Percentiles rank a stretch among this genome's conserved stretches.
Conservation (phyloP, 179 eudicot genomes). For the Beta lomatogona region DNA sequence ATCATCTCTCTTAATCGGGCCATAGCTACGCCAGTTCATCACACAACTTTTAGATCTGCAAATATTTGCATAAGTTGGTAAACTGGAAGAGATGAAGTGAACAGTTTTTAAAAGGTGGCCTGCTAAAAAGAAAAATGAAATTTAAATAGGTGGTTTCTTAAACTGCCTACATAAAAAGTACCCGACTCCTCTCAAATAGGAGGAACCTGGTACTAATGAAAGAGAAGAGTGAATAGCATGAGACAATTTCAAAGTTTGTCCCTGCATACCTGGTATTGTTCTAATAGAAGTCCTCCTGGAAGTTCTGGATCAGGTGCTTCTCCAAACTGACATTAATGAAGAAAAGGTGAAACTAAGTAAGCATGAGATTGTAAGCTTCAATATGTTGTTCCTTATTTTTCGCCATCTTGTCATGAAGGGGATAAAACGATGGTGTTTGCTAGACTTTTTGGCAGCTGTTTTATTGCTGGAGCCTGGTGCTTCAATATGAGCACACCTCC, state of each 20-base stretch:
- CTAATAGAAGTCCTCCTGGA: constrained; percentile 83
- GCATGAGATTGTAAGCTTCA: neutral
- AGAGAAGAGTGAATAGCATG: constrained; percentile 3
- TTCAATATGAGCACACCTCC: neutral
- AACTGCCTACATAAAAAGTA: neutral
- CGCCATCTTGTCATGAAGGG: constrained; percentile 8
- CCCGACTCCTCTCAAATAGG: neutral
- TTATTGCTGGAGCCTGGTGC: neutral
- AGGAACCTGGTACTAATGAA: neutral
- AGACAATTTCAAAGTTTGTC: constrained; percentile 4
- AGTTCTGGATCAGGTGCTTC: constrained; percentile 86
- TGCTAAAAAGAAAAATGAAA: neutral
- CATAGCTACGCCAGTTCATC: too few species aligned
- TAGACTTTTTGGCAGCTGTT: neutral
- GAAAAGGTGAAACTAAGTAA: constrained; percentile 18
- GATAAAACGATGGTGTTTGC: neutral
- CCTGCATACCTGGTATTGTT: constrained; percentile 88
- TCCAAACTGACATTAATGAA: constrained; percentile 65
- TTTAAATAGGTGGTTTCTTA: neutral
- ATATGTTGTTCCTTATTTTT: neutral
- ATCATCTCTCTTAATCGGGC: too few species aligned
- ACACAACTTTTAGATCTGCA: neutral
- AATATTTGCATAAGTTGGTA: neutral
- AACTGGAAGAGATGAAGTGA: neutral
- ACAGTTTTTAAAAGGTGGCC: neutral